These are phyloP conservation scores for Scedosporium minutisporum DNA, from an alignment of 2,329 filamentous ascomycete genomes.

Conservation along the genomic window DNA sequence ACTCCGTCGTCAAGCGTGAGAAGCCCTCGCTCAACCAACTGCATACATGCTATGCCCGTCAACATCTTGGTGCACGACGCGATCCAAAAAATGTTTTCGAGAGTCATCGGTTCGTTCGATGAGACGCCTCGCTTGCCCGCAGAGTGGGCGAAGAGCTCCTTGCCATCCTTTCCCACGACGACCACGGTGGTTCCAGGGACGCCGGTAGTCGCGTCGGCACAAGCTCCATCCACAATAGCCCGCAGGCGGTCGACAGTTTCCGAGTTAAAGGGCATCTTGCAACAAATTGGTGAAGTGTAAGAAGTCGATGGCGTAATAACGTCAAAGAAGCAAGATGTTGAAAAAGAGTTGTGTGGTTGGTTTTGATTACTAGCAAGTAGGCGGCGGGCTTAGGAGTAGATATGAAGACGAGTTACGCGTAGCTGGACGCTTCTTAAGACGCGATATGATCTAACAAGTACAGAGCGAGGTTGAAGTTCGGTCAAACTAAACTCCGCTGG, in stretches of 20 bases:
- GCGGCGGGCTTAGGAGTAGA: no score
- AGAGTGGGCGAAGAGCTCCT: constrained; percentile 36
- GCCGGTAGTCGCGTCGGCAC: neutral
- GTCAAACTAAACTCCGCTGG: no score
- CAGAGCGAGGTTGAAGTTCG: no score
- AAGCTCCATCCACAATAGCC: neutral
- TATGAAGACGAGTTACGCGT: no score
- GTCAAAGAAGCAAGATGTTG: neutral
- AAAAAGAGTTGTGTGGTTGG: neutral
- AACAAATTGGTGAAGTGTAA: neutral
- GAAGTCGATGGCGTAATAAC: neutral
- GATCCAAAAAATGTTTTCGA: constrained; percentile 52
- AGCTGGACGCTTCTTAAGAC: no score
- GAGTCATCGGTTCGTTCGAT: constrained; percentile 40
- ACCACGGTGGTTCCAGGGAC: constrained; percentile 36
- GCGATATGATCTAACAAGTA: no score
- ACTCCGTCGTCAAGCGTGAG: constrained; percentile 37
- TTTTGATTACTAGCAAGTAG: no score
- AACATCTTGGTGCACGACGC: constrained; percentile 50
- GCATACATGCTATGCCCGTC: constrained; percentile 42
- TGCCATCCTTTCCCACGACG: constrained; percentile 36
- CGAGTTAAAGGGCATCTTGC: constrained; percentile 7
- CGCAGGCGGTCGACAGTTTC: constrained; percentile 7
- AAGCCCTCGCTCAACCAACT: constrained; percentile 42
- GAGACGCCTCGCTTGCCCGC: constrained; percentile 35